These are phyloP conservation scores for Pythium oligandrum DNA, from an alignment of 352 stramenopile genomes.

Conservation along the genomic window DNA sequence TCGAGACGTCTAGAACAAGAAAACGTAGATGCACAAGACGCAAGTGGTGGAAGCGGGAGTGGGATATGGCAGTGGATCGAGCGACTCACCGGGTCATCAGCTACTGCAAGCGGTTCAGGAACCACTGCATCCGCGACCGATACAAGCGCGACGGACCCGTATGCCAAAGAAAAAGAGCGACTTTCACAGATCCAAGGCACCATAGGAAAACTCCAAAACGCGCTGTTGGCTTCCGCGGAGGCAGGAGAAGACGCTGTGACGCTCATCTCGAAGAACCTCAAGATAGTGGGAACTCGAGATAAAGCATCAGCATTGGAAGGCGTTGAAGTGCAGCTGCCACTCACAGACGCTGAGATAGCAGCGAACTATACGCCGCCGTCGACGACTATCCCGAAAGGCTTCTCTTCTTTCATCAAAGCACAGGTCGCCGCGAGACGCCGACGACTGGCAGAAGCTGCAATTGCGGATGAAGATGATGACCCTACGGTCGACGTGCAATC, in stretches of 20 bases:
- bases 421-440: conserved; percentile 12
- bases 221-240: conserved; percentile 34
- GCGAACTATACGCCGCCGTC: conserved; percentile 50
- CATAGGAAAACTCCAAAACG: conserved; percentile 44
- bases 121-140: too few relatives aligned
- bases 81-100: conserved; percentile 1
- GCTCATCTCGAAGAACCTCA: conserved; percentile 60
- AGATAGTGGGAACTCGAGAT: conserved; percentile 42
- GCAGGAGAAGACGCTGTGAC: conserved; percentile 47
- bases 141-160: conserved; percentile 13
- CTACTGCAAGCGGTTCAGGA: neutral
- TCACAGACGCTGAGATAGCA: conserved; percentile 35
- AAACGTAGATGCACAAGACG: conserved; percentile 1
- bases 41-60: conserved; percentile 1
- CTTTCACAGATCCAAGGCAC: conserved; percentile 36
- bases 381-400: conserved; percentile 41
- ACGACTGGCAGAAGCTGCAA: conserved; percentile 5
- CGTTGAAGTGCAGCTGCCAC: conserved; percentile 24
- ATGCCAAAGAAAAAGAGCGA: conserved; percentile 25
- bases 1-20: too few relatives aligned
- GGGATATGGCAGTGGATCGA: neutral
- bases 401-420: conserved; percentile 30
- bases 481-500: conserved; percentile 56
- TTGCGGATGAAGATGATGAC: conserved; percentile 15
- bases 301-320: conserved; percentile 40